These are phyloP conservation scores for Xylariaceae sp. DNA, from an alignment of 2,329 filamentous ascomycete species.

Conservation along the genomic window DNA sequence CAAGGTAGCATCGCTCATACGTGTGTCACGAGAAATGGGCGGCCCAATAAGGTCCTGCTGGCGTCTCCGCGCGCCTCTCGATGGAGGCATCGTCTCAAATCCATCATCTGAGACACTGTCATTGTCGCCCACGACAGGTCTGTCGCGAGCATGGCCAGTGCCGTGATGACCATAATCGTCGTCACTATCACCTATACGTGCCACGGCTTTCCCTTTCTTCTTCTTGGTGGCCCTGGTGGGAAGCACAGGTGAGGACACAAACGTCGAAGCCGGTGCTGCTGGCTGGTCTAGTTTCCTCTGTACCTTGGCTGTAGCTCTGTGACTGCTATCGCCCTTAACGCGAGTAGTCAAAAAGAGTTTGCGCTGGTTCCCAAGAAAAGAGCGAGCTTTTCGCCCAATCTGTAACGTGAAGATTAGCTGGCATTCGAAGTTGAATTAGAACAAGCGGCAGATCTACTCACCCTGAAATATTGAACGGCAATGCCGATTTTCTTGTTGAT, in stretches of 20 bases:
- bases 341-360: conserved; percentile 39
- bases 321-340: conserved; percentile 31
- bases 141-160: conserved; percentile 41
- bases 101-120: conserved; percentile 36
- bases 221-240: conserved; percentile 30
- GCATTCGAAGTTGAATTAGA: not conserved
- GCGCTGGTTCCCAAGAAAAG: conserved; percentile 40
- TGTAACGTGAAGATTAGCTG: conserved; percentile 22
- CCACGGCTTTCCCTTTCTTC: conserved; percentile 31
- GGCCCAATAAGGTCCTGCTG: conserved; percentile 42
- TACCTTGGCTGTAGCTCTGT: conserved; percentile 24
- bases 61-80: conserved; percentile 31
- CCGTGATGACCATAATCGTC: conserved; percentile 31
- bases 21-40: conserved; percentile 55
- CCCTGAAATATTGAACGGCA: conserved; percentile 67
- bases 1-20: conserved; percentile 44
- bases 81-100: conserved; percentile 39
- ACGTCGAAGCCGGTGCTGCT: conserved; percentile 36
- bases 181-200: conserved; percentile 28
- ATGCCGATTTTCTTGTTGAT: conserved; percentile 60
- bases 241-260: conserved; percentile 49
- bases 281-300: conserved; percentile 34
- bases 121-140: conserved; percentile 33
- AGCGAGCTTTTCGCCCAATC: conserved; percentile 37
- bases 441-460: conserved; percentile 33